Evolutionary conservation across 2,329 filamentous ascomycete species (phyloP).

Genomic region (Macroventuria anomochaeta): DNA sequence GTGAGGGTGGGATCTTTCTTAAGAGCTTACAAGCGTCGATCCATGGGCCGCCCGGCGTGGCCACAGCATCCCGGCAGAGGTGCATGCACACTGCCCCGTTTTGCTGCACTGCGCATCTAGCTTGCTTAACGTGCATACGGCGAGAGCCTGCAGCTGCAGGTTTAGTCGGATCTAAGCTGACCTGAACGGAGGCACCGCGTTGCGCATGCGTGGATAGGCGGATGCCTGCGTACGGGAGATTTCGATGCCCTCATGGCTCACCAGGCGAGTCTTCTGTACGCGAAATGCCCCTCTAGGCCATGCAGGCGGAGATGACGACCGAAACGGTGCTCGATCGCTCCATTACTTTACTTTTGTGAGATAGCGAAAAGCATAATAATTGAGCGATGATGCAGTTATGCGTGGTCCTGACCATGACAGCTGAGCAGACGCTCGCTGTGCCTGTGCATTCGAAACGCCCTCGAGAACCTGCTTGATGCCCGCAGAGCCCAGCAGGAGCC

Average conservation of each 20-base stretch:
- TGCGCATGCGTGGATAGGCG: slow-evolving; percentile 44
- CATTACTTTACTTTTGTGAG: slow-evolving; percentile 16
- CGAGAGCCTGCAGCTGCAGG: slow-evolving; percentile 44
- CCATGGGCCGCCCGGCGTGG: slow-evolving; percentile 43
- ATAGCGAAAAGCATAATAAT: slow-evolving; percentile 34
- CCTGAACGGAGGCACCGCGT: slow-evolving; percentile 26
- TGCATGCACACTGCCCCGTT: slow-evolving; percentile 50
- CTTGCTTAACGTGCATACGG: slow-evolving; percentile 48
- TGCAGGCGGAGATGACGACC: slow-evolving; percentile 45
- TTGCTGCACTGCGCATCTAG: slow-evolving; percentile 47
- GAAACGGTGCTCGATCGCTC: slow-evolving; percentile 37
- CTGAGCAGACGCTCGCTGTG: slow-evolving; percentile 28
- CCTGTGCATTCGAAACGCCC: slow-evolving; percentile 26
- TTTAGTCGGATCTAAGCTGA: slow-evolving; percentile 49
- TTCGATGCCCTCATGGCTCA: slow-evolving; percentile 37
- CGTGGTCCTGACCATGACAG: slow-evolving; percentile 33
- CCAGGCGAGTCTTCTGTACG: slow-evolving; percentile 12
- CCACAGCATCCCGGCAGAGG: slow-evolving; percentile 45
- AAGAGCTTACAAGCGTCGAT: slow-evolving; percentile 46
- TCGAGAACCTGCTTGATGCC: slow-evolving; percentile 32
- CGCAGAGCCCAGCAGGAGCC: slow-evolving; percentile 25
- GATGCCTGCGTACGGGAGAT: slow-evolving; percentile 35
- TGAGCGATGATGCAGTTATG: slow-evolving; percentile 21
- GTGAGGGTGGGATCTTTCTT: slow-evolving; percentile 47
- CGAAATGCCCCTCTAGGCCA: slow-evolving; percentile 25